Base-by-base conservation (phyloP, 495 filamentous ascomycete species). In the Lepidopterella palustris region DNA sequence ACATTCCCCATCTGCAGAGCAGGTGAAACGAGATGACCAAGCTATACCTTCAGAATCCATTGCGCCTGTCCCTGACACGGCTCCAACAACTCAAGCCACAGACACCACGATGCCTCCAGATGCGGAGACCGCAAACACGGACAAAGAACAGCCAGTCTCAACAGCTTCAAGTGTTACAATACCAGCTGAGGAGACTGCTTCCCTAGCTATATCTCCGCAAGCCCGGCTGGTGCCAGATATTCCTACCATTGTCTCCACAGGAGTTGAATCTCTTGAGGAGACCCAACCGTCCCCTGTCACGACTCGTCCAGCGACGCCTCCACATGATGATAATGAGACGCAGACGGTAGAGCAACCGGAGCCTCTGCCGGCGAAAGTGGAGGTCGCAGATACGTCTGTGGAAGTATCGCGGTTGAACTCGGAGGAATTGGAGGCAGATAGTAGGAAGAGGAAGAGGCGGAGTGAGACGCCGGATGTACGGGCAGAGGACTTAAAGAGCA, bases 361-460 rank as follows among this genome's bases (percentile, higher is more conserved):
- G 26, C 58, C 51, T 8, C 13, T 49, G n/a, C 53, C 49, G 2
- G 35, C 51, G 13, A 21, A 27, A 10, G 57, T 61, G 39, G 39
- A 31, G 11, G 56, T 48, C 0, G 26, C 26, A 11, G 26, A 29
- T 3, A 4, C 57, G 0, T 57, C 61, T 2, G 49, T 52, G 11
- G 65, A 64, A 15, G 31, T 27, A 10, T 64, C 61, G 1, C 58
- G 61, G 5, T 29, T 67, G 18, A 61, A 61, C 45, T 47, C 65
- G 1, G 65, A 67, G 35, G 65, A 66, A 49, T 24, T 61, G 18
- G 64, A 62, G 35, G 68, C 72, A 23, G 72, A 75, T 26, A 73
- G 45, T 20, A 54, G 61, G 53, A 73, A 73, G 70, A 58, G 72
- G 18, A 75, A 75, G 65, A 62, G 72, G 39, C 56, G 71, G 15